Evolutionary conservation across 2,329 filamentous ascomycete species (phyloP), one percentile per base, ranked within the genome.

Genomic region (Tothia fuscella): DNA sequence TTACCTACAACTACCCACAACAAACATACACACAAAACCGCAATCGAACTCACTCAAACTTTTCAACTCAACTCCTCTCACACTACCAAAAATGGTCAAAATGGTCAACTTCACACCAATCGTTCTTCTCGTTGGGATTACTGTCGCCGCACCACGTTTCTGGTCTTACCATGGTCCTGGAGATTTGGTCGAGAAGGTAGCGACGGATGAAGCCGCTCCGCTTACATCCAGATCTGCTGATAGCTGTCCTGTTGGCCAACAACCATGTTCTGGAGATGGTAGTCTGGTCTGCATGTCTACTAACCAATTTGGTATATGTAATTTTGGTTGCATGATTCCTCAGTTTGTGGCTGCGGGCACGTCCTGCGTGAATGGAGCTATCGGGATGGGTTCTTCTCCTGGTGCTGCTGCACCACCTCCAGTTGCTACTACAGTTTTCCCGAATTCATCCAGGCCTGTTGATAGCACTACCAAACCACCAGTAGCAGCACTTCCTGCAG

Each of bases 311-410:
- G 49, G 49, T n/a, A 33, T 51, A 20, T 51, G 49, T 38, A 40
- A 47, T 43, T 28, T 42, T 29, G 49, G 44, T n/a, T 39, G 46
- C 14, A 35, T 40, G 13, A 36, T 48, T 19, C 47, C 29, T 26
- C 43, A 50, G 34, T 44, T 50, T 12, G 62, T 68, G 9, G 63
- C 66, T 4, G 49, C 59, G 5, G 66, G 65, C 16, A 70, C 65
- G 1, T 54, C 55, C 1, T 69, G 66, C 52, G 44, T 46, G 41
- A 58, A 65, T 46, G 65, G 65, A 12, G 48, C 50, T 40, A 64
- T 69, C n/a, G n/a, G n/a, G n/a, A n/a, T n/a, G n/a, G n/a, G n/a
- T n/a, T n/a, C n/a, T n/a, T n/a, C n/a, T n/a, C n/a, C n/a, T n/a
- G n/a, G n/a, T n/a, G n/a, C n/a, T n/a, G n/a, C n/a, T 9, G 9